These are phyloP conservation scores for Suhomyces atakaporum DNA, from an alignment of 1,139 yeast genomes.

Conservation along the genomic window DNA sequence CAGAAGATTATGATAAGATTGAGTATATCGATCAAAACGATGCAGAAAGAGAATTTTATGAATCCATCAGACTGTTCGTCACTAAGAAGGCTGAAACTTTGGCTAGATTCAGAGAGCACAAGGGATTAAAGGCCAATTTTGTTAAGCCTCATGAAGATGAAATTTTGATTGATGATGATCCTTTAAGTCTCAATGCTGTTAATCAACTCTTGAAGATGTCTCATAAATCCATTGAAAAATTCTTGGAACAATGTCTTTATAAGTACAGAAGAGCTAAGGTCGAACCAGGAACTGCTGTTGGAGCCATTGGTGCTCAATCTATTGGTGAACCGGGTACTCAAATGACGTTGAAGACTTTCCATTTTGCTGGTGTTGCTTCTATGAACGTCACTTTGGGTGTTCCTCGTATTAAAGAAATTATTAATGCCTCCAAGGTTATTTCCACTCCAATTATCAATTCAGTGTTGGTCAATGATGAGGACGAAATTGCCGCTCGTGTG, in stretches of 20 bases:
- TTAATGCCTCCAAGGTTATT: constrained; percentile 92
- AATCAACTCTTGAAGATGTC: constrained; percentile 78
- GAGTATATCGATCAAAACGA: constrained; percentile 79
- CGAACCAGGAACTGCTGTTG: constrained; percentile 99
- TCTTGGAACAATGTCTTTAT: constrained; percentile 72
- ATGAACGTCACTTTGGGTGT: constrained; percentile 99
- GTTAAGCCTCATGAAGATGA: constrained; percentile 45
- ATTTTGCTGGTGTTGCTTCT: constrained; percentile 99
- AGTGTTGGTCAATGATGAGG: constrained; percentile 86
- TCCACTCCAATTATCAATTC: constrained; percentile 98
- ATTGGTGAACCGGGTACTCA: constrained; percentile 99
- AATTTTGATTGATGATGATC: constrained; percentile 52
- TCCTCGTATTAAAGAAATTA: constrained; percentile 98
- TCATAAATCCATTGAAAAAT: constrained; percentile 57
- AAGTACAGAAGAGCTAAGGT: constrained; percentile 91
- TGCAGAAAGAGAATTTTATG: constrained; percentile 82
- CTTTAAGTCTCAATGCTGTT: constrained; percentile 50
- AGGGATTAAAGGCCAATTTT: constrained; percentile 41
- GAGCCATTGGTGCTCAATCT: constrained; percentile 98
- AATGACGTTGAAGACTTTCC: constrained; percentile 98
- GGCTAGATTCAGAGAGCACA: constrained; percentile 57
- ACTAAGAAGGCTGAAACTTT: constrained; percentile 56
- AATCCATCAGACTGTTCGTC: constrained; percentile 68
- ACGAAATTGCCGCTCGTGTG: constrained; percentile 97
- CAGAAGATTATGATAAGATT: constrained; percentile 41